Base-by-base conservation (phyloP, 2,329 filamentous ascomycete species). In the Penicillium occitanis region DNA sequence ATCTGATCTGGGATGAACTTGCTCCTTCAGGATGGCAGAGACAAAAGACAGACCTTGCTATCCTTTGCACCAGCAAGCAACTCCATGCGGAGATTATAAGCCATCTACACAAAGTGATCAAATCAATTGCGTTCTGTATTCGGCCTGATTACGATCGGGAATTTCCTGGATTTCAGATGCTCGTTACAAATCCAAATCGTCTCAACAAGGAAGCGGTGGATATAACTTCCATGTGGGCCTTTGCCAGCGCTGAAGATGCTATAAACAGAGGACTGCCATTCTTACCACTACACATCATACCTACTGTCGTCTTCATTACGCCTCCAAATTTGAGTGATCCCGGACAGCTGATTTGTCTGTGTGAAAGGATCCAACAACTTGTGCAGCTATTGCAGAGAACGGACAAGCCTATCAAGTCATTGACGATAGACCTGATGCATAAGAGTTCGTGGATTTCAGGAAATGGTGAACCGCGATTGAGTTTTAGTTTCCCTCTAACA, bases 21-120 rank as follows among this genome's bases (percentile, higher is more conserved):
- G 30, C 8, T 40, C 53, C 53, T 40, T 57, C 53, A 40, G 19
- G 13, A 40, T 10, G 30, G 53, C 30, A 40, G 1, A 55, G 28
- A 35, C 19, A 22, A 37, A 57, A 57, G 53, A 57, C 53, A 37
- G 53, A 57, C 30, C 53, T 57, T 57, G n/a, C 53, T 19, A 57
- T 57, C 8, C 53, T 57, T 40, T 33, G 53, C 35, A 17, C 33
- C 33, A 57, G 33, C 53, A 57, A 58, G 55, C 55, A 58, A 25
- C 35, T 58, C 22, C 11, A 58, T 42, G 37, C 17, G 2, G 35
- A 58, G 55, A 42, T 58, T n/a, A 58, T 28, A 40, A 25, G 19
- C 33, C 33, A 58, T 40, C 33, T 58, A 42, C 55, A 42, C 55
- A 40, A 25, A 11, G n/a, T 42, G 10, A 19, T 40, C n/a, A 42